phyloP scores from a whole-genome alignment of 805 yeast species.

The Metschnikowia sp. region DNA sequence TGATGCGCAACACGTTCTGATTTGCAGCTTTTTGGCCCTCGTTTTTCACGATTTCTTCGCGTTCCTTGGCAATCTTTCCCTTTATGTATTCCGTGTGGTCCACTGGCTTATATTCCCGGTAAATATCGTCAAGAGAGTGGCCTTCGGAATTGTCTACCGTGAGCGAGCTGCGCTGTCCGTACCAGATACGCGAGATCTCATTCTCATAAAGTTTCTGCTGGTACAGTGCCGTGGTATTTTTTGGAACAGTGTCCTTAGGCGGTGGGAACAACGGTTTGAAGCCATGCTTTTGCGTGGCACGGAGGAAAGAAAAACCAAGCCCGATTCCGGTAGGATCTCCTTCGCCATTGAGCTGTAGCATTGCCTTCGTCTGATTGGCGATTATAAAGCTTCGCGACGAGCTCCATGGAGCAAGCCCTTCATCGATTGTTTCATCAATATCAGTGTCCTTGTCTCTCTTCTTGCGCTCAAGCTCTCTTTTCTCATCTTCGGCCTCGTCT shows the following conservation, averaged over 20 bases:
- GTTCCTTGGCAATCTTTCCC: constrained; percentile 33
- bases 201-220: constrained; percentile 92
- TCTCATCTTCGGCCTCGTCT: constrained; percentile 18
- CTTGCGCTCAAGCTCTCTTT: constrained; percentile 22
- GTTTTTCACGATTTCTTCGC: constrained; percentile 28
- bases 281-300: constrained; percentile 95
- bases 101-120: constrained; percentile 37
- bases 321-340: constrained; percentile 95
- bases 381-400: constrained; percentile 84
- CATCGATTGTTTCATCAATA: constrained; percentile 62
- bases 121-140: constrained; percentile 35
- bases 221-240: constrained; percentile 39
- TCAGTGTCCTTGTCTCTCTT: constrained; percentile 28
- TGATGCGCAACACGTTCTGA: constrained; percentile 44
- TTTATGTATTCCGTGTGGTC: constrained; percentile 31
- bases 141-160: constrained; percentile 34
- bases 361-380: constrained; percentile 95
- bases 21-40: constrained; percentile 23
- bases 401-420: constrained; percentile 92
- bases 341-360: constrained; percentile 90
- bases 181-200: constrained; percentile 88
- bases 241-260: constrained; percentile 36
- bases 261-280: constrained; percentile 46
- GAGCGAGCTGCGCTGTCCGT: constrained; percentile 67
- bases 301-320: constrained; percentile 80